A percentile compares a stretch with the other conserved stretches of the same genome.
Evolutionary conservation across 805 yeast species (phyloP).

Genomic region (Schwanniomyces yamadae): DNA sequence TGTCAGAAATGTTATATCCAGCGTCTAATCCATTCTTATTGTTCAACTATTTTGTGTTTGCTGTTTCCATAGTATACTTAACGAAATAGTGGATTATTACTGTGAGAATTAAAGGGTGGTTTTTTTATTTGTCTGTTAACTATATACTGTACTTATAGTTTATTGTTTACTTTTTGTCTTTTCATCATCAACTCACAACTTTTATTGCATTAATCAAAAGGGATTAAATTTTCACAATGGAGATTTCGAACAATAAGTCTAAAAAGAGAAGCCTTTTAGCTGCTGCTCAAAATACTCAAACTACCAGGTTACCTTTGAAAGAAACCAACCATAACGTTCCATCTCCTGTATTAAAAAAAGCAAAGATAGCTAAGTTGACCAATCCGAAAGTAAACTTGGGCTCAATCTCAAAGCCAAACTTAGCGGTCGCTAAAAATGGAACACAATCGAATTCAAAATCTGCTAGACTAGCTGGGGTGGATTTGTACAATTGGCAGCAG

Average conservation of each 20-base stretch:
- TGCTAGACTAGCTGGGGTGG: conserved; percentile 42
- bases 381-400: background rate
- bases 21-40: too few relatives aligned
- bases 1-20: too few relatives aligned
- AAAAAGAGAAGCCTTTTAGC: conserved; percentile 4
- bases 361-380: conserved; percentile 17
- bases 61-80: too few relatives aligned
- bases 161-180: too few relatives aligned
- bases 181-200: too few relatives aligned
- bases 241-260: conserved; percentile 1
- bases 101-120: too few relatives aligned
- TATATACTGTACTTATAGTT: too few relatives aligned
- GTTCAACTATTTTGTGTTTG: too few relatives aligned
- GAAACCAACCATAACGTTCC: conserved; percentile 43
- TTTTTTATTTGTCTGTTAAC: too few relatives aligned
- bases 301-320: conserved; percentile 34
- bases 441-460: conserved; percentile 11
- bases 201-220: too few relatives aligned
- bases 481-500: conserved; percentile 58
- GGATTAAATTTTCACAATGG: too few relatives aligned
- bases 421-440: conserved; percentile 4
- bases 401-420: conserved; percentile 6
- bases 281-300: background rate
- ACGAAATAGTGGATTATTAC: too few relatives aligned
- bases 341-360: conserved; percentile 33